Conservation (phyloP, 2,329 filamentous ascomycete genomes). For the Endoconidiophora laricicola region DNA sequence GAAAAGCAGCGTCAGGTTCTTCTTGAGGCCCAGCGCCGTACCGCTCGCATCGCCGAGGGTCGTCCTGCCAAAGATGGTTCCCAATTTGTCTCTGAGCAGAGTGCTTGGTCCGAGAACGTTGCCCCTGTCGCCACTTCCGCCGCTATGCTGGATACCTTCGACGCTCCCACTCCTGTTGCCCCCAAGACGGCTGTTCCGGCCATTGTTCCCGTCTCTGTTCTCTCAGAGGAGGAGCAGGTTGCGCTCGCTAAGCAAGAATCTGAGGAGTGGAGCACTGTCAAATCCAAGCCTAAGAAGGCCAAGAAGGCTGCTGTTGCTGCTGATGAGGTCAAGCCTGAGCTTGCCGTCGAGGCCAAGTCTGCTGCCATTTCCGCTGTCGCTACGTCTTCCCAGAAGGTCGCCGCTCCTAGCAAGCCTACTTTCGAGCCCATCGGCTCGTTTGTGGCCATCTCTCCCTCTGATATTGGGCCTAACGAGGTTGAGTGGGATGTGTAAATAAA, state of each 20-base stretch:
- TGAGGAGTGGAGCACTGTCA: conserved; percentile 45
- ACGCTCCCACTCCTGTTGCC: conserved; percentile 19
- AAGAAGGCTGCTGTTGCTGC: conserved; percentile 18
- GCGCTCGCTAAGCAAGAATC: conserved; percentile 35
- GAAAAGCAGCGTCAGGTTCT: conserved; percentile 62
- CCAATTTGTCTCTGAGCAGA: conserved; percentile 30
- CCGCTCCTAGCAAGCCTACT: conserved; percentile 15
- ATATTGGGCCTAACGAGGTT: conserved; percentile 27
- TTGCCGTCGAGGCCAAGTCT: conserved; percentile 13
- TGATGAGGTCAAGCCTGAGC: conserved; percentile 12
- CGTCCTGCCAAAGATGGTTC: conserved; percentile 69
- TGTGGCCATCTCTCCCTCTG: conserved; percentile 29
- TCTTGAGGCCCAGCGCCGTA: conserved; percentile 68
- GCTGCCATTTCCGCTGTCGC: conserved; percentile 15
- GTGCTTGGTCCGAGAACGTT: conserved; percentile 25
- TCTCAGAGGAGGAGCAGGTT: conserved; percentile 47
- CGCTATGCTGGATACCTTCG: conserved; percentile 38
- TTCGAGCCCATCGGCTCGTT: conserved; percentile 28
- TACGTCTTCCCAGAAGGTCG: conserved; percentile 18
- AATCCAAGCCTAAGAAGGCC: conserved; percentile 24
- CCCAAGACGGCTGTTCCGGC: conserved; percentile 23
- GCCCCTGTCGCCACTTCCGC: conserved; percentile 22
- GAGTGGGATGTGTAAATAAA: conserved; percentile 35
- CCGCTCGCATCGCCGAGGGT: conserved; percentile 67
- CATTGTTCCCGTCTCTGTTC: conserved; percentile 22